Evolutionary conservation across 2,329 filamentous ascomycete genomes (phyloP).

Genomic region (Aspergillus nomiae): DNA sequence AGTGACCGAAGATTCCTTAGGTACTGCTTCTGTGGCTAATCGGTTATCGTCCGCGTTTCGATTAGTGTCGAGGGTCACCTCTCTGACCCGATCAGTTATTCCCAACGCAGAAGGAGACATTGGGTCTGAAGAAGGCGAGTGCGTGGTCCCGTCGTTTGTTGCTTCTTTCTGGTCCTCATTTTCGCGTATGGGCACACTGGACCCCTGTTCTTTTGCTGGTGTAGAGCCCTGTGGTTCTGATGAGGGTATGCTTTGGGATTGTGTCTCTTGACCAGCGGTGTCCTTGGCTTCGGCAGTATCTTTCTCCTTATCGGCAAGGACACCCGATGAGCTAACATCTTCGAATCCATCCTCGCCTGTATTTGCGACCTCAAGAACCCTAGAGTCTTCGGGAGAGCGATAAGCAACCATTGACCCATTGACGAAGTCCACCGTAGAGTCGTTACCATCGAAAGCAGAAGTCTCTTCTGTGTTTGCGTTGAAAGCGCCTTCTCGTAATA

Average conservation of each 20-base stretch:
- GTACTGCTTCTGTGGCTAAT: slow-evolving; percentile 12
- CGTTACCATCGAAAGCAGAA: slow-evolving; percentile 59
- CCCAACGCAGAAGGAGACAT: slow-evolving; percentile 55
- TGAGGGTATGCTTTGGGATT: slow-evolving; percentile 24
- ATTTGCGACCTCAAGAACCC: slow-evolving; percentile 75
- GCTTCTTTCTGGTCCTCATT: neutral
- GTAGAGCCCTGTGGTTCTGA: slow-evolving; percentile 15
- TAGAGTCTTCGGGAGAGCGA: slow-evolving; percentile 64
- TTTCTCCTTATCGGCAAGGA: slow-evolving; percentile 72
- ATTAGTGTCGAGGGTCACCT: slow-evolving; percentile 63
- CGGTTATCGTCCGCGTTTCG: slow-evolving; percentile 48
- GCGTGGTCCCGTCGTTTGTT: slow-evolving; percentile 17
- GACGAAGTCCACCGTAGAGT: slow-evolving; percentile 47
- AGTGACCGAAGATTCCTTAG: slow-evolving; percentile 12
- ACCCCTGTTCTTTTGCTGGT: neutral
- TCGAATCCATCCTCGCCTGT: slow-evolving; percentile 90
- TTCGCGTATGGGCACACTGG: slow-evolving; percentile 1
- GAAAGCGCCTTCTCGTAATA: slow-evolving; percentile 77
- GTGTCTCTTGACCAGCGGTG: slow-evolving; percentile 28
- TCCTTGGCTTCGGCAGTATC: slow-evolving; percentile 62
- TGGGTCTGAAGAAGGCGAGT: slow-evolving; percentile 32
- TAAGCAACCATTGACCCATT: slow-evolving; percentile 46
- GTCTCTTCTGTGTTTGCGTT: slow-evolving; percentile 47
- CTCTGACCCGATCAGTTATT: slow-evolving; percentile 57
- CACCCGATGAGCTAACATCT: slow-evolving; percentile 71